Conservation (phyloP, 768 basidiomycete species). For the Podaxis pistillaris region DNA sequence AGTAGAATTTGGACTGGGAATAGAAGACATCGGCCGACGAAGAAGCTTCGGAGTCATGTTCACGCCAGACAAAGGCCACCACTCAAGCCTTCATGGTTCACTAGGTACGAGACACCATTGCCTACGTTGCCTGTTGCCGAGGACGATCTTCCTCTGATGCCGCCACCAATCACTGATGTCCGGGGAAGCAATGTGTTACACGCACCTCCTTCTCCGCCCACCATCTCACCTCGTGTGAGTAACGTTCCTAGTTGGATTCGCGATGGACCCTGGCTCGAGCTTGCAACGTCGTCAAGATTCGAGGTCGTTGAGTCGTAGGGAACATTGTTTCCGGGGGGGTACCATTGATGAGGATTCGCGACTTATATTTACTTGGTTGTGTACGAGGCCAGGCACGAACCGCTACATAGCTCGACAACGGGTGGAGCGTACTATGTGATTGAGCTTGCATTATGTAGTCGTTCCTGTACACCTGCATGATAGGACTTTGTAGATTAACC, state of each 20-base stretch:
- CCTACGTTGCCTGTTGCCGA: not conserved
- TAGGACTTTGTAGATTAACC: no score
- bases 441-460: no score
- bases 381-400: no score
- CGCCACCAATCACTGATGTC: not conserved
- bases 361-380: no score
- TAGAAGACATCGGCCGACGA: not conserved
- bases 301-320: not conserved
- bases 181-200: not conserved
- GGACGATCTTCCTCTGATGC: slow-evolving; percentile 2
- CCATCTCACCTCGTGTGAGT: not conserved
- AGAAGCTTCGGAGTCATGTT: not conserved
- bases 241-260: not conserved
- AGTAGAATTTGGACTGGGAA: not conserved
- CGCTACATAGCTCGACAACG: no score
- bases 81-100: not conserved
- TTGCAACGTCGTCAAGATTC: not conserved
- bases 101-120: not conserved
- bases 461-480: no score
- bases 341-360: no score
- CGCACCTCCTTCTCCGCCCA: not conserved
- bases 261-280: not conserved
- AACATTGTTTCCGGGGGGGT: not conserved
- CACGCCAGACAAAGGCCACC: not conserved
- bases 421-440: no score